phyloP scores from a whole-genome alignment of 2,329 filamentous ascomycete species.

The Pseudogymnoascus sp. region DNA sequence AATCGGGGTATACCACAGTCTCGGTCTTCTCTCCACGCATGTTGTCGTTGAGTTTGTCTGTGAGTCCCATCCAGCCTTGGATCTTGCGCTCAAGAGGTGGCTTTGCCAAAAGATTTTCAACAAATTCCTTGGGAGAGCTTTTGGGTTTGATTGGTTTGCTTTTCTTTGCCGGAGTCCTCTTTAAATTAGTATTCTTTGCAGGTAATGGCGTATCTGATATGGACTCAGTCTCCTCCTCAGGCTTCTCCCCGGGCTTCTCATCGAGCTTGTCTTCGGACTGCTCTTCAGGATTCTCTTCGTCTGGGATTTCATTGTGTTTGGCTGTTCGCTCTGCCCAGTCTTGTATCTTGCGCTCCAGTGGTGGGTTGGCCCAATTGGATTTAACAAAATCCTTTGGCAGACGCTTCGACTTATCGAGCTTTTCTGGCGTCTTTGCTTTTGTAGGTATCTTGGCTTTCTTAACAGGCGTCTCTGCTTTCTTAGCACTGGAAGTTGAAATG shows the following conservation, averaged over 20 bases:
- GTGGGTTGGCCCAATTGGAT: slow-evolving; percentile 46
- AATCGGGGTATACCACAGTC: background rate
- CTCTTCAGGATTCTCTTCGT: background rate
- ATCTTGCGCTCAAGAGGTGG: slow-evolving; percentile 54
- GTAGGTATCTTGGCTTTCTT: slow-evolving; percentile 15
- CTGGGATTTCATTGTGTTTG: background rate
- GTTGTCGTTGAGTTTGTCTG: slow-evolving; percentile 12
- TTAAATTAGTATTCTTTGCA: background rate
- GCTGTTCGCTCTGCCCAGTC: slow-evolving; percentile 46
- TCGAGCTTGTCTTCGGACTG: background rate
- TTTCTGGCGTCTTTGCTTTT: slow-evolving; percentile 46
- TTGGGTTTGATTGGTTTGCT: slow-evolving; percentile 35
- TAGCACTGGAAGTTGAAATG: background rate
- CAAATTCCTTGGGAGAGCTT: slow-evolving; percentile 48
- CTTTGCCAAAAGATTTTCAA: slow-evolving; percentile 35
- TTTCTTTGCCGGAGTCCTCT: slow-evolving; percentile 8
- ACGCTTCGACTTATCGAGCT: slow-evolving; percentile 34
- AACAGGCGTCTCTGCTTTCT: background rate
- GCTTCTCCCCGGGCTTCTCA: background rate
- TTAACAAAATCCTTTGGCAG: slow-evolving; percentile 56
- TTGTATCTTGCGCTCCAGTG: slow-evolving; percentile 53
- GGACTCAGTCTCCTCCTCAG: background rate
- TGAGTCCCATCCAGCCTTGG: slow-evolving; percentile 48
- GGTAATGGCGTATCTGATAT: slow-evolving; percentile 16
- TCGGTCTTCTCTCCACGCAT: background rate